phyloP scores from a whole-genome alignment of 78 protist genomes.

The Paratrimastix pyriformis region DNA sequence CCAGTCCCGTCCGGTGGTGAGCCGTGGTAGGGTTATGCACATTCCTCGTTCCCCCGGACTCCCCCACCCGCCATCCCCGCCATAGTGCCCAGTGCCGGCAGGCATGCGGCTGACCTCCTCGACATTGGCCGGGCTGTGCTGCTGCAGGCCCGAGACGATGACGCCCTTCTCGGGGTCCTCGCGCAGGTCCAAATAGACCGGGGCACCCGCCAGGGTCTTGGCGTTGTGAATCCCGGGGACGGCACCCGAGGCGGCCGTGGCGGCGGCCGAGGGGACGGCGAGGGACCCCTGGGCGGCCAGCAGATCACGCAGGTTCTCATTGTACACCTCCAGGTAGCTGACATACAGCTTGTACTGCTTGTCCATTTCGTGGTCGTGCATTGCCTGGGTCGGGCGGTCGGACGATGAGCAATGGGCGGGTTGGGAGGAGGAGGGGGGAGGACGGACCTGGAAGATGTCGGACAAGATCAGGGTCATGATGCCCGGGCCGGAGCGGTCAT shows the following conservation, averaged over 20 bases:
- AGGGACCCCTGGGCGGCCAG: slow-evolving; percentile 1
- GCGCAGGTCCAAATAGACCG: slow-evolving; percentile 43
- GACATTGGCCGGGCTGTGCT: not conserved
- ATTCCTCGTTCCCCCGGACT: too few species aligned
- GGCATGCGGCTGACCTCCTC: slow-evolving; percentile 18
- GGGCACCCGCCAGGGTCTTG: not conserved
- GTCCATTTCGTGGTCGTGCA: slow-evolving; percentile 18
- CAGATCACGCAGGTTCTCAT: slow-evolving; percentile 72
- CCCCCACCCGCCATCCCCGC: too few species aligned
- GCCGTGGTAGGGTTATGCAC: not conserved
- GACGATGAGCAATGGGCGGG: too few species aligned
- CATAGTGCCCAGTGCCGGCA: too few species aligned
- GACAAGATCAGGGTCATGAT: slow-evolving; percentile 72
- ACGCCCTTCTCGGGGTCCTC: slow-evolving; percentile 46
- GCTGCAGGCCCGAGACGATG: slow-evolving; percentile 10
- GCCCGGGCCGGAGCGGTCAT: slow-evolving; percentile 49
- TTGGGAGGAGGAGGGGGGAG: too few species aligned
- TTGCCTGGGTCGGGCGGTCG: too few species aligned
- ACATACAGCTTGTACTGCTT: slow-evolving; percentile 22
- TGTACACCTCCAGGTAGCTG: slow-evolving; percentile 74
- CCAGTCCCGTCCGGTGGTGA: slow-evolving; percentile 10
- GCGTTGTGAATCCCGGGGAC: not conserved
- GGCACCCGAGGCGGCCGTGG: not conserved
- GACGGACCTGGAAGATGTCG: slow-evolving; percentile 70
- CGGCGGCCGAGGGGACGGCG: too few species aligned